A percentile compares a stretch with the other conserved stretches of the same genome.
Evolutionary conservation across 768 basidiomycete species (phyloP).

Genomic region (Tulasnella sp.): DNA sequence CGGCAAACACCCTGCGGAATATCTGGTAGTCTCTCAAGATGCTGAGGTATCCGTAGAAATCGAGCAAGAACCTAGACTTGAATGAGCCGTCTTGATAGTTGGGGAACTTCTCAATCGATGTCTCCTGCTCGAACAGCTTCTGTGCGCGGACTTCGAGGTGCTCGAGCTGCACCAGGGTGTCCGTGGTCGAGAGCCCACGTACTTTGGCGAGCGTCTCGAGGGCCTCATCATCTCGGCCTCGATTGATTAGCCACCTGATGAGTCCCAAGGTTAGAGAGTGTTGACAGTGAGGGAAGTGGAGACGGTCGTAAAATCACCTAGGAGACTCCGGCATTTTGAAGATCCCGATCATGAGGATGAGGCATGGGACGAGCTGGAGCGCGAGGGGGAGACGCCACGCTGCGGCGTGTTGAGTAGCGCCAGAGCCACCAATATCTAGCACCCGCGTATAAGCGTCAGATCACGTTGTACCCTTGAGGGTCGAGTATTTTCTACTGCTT

Average conservation of each 20-base stretch:
- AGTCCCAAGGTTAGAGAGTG: background rate
- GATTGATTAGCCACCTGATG: conserved; percentile 58
- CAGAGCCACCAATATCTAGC: conserved; percentile 47
- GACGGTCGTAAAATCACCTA: no score
- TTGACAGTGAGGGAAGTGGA: no score
- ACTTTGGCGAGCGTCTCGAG: conserved; percentile 51
- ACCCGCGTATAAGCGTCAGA: no score
- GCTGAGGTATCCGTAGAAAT: conserved; percentile 48
- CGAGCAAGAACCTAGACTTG: conserved; percentile 49
- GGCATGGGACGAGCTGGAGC: conserved; percentile 62
- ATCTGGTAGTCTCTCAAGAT: conserved; percentile 41
- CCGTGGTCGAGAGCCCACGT: conserved; percentile 42
- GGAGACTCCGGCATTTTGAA: conserved; percentile 78
- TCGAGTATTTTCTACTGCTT: no score
- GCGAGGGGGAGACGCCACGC: conserved; percentile 69
- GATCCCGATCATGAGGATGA: conserved; percentile 58
- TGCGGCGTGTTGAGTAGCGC: conserved; percentile 38
- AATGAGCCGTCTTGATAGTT: conserved; percentile 51
- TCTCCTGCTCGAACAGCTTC: conserved; percentile 61
- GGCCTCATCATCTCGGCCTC: conserved; percentile 67
- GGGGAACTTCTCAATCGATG: conserved; percentile 43
- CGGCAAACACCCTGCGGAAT: conserved; percentile 50
- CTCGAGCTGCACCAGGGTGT: conserved; percentile 62
- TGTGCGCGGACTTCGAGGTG: conserved; percentile 62
- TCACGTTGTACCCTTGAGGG: conserved; percentile 58